Base-by-base conservation (phyloP, 2,329 filamentous ascomycete species). In the Rhexocercosporidium sp. region DNA sequence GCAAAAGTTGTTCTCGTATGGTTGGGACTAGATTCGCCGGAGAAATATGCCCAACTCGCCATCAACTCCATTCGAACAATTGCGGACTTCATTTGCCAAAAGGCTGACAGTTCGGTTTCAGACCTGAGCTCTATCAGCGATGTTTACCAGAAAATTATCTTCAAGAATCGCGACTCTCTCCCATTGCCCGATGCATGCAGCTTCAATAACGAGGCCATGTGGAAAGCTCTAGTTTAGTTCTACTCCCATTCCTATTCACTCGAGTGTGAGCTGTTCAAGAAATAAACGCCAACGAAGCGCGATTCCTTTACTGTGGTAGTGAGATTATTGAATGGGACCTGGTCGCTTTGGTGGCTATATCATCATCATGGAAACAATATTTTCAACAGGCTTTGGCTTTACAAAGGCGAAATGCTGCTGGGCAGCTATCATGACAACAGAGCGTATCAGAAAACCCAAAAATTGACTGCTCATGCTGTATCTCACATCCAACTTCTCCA, bases 391-490 rank as follows among this genome's bases (percentile, higher is more conserved):
- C 27, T 69, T 64, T 62, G 72, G 69, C 27, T 75, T 74, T 49
- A 64, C 70, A 20, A 68, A 69, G 22, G 67, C 72, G 18, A 68
- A 73, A 34, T 72, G 73, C 61, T 72, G 69, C 70, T 75, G 72
- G 71, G 72, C 67, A 61, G 68, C 73, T 14, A 73, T 69, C 51
- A 71, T 70, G 14, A 67, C 72, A 16, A 71, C 72, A 37, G 70
- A 74, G 25, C 59, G 59, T 49, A 67, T 74, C 25, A 69, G 66
- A 46, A 65, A 73, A 22, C 66, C 74, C 16, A 68, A 72, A 37
- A 74, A 75, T 59, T 75, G 73, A 73, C 71, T 75, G 18, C 69
- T 63, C 49, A 73, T 73, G 70, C 62, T 74, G 9, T 74, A 75
- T 62, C 66, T 75, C 22, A 71, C 71, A 7, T 75, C 73, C 12